Evolutionary conservation across 2,329 filamentous ascomycete genomes (phyloP).

Genomic region (Phaeosphaeria sp.): DNA sequence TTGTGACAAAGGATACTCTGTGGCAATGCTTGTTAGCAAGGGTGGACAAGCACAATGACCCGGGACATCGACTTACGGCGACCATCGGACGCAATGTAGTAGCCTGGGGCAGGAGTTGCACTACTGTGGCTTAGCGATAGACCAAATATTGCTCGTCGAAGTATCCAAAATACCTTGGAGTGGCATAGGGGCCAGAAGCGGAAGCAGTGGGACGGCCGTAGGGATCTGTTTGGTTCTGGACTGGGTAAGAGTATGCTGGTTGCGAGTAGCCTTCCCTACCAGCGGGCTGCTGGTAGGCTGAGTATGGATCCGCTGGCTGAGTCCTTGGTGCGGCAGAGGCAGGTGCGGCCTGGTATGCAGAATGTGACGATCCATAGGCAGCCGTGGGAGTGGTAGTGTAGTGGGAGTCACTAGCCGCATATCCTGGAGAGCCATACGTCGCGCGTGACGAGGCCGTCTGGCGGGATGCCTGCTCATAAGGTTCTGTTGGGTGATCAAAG

Average conservation of each 20-base stretch:
- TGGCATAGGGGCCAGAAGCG: conserved; percentile 27
- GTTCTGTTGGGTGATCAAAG: conserved; percentile 29
- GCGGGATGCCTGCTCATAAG: conserved; percentile 21
- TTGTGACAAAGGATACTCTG: conserved; percentile 44
- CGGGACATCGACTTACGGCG: conserved; percentile 40
- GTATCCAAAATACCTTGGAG: conserved; percentile 53
- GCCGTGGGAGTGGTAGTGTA: conserved; percentile 42
- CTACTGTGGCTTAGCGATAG: conserved; percentile 49
- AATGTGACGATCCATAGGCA: conserved; percentile 32
- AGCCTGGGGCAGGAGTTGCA: conserved; percentile 41
- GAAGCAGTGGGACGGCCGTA: conserved; percentile 31
- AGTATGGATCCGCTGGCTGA: conserved; percentile 41
- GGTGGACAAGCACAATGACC: background rate
- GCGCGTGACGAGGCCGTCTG: conserved; percentile 18
- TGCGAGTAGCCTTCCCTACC: conserved; percentile 28
- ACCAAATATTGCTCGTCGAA: conserved; percentile 47
- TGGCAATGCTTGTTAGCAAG: conserved; percentile 22
- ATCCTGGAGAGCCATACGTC: conserved; percentile 23
- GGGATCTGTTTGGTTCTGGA: conserved; percentile 34
- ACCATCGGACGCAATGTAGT: conserved; percentile 48
- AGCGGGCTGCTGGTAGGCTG: conserved; percentile 30
- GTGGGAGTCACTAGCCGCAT: conserved; percentile 35
- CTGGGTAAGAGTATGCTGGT: conserved; percentile 31
- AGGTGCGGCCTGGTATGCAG: conserved; percentile 32
- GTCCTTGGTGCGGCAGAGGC: conserved; percentile 37